Conservation (phyloP, 1,139 yeast species). For the Magnusiomyces paraingens region DNA sequence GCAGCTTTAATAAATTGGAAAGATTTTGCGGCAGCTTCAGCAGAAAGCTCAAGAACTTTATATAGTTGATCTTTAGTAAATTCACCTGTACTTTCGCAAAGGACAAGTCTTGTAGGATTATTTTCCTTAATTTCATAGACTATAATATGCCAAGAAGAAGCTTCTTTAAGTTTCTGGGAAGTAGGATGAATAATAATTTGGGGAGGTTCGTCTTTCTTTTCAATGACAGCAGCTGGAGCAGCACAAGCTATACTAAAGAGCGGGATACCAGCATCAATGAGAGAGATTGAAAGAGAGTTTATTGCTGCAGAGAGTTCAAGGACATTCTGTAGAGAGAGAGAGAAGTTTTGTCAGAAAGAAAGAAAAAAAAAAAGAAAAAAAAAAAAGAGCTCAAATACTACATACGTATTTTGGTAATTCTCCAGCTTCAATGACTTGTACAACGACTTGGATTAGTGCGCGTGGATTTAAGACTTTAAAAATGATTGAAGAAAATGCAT, state of each 20-base stretch:
- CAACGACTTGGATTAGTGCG: conserved; percentile 75
- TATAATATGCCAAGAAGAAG: conserved; percentile 59
- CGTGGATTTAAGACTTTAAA: conserved; percentile 71
- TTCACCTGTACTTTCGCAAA: conserved; percentile 66
- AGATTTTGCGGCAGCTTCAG: conserved; percentile 39
- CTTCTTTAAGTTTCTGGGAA: conserved; percentile 35
- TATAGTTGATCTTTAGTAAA: conserved; percentile 55
- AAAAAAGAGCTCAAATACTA: neutral
- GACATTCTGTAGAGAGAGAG: conserved; percentile 16
- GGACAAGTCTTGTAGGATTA: conserved; percentile 48
- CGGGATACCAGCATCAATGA: conserved; percentile 74
- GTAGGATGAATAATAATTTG: neutral
- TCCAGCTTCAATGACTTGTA: conserved; percentile 69
- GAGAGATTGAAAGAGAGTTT: conserved; percentile 65
- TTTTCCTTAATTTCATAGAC: conserved; percentile 54
- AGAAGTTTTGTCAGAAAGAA: no score
- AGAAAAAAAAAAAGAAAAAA: no score
- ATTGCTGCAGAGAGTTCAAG: conserved; percentile 64
- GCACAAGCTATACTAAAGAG: conserved; percentile 57
- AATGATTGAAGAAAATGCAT: conserved; percentile 56
- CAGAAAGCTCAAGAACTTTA: conserved; percentile 37
- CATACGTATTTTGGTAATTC: conserved; percentile 33
- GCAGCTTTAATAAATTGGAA: conserved; percentile 44
- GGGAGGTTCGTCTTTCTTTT: conserved; percentile 15
- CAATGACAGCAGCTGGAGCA: conserved; percentile 40